Base-by-base conservation (phyloP, 2,329 filamentous ascomycete species). In the Diplodia intermedia region DNA sequence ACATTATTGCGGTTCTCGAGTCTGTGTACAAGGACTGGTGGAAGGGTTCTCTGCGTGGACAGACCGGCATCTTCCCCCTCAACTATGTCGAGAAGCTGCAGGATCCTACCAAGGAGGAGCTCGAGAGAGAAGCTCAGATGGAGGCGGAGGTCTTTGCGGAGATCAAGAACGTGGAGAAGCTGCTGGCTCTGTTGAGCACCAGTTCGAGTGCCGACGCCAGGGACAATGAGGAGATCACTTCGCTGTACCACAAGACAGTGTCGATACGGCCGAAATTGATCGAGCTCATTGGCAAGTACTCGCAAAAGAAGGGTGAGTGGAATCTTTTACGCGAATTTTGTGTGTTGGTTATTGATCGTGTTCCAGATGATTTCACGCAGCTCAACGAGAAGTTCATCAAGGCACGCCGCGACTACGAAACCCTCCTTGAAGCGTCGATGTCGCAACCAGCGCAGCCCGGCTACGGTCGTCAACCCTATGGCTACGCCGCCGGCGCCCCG, bases 1-100 rank as follows among this genome's bases (percentile, higher is more conserved):
- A 99, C 77, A 91, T 98, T 50, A 99, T 99, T 78, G 94, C 95
- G 1, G 95, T 99, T 18, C 85, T 99, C 50, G 95, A 98, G 80
- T 97, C 94, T 1, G 95, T 98, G 1, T 99, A 96, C 83, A 99
- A 98, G 80, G 95, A 99, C 79, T 99, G 95, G 95, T 99, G 95
- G 95, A 94, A 97, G 74, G 95, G 95, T 1, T 97, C 94, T 52
- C 83, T 99, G 69, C 89, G 94, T 76, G 95, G 95, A 23, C 93
- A 97, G 79, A 97, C 93, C 7, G 95, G 95, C 73, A 99, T 99
- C 71, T 99, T 99, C 80, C 95, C 95, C 7, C 86, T 99, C 71
- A 99, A 99, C 82, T 99, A 99, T 76, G 95, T 99, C 18, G 95
- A 99, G 82, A 99, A 99, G 80, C 84, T 99, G 71, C 89, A 94